A percentile compares a stretch with the other conserved stretches of the same genome.
phyloP scores from a whole-genome alignment of 2,329 filamentous ascomycete genomes.

The Clarireedia hainanense region DNA sequence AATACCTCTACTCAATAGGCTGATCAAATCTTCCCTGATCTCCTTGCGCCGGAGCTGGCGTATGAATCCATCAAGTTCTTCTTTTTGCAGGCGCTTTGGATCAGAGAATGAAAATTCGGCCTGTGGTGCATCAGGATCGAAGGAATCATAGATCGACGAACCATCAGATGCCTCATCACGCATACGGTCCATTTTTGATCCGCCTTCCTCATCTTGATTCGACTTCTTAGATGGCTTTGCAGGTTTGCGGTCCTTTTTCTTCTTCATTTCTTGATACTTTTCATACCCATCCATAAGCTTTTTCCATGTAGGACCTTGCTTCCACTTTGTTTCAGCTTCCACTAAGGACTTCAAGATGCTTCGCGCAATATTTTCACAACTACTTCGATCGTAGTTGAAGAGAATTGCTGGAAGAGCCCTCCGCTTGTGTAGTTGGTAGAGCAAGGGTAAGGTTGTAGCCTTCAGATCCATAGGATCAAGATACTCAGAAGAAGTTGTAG shows the following conservation, averaged over 20 bases:
- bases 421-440: conserved; percentile 52
- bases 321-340: conserved; percentile 47
- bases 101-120: conserved; percentile 61
- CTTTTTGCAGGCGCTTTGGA: conserved; percentile 45
- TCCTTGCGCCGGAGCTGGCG: conserved; percentile 42
- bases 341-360: conserved; percentile 45
- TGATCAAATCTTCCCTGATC: conserved; percentile 46
- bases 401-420: conserved; percentile 65
- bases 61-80: conserved; percentile 51
- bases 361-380: conserved; percentile 53
- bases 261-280: conserved; percentile 42
- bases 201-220: conserved; percentile 39
- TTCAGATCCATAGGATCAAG: conserved; percentile 30
- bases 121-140: conserved; percentile 58
- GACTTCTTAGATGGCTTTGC: conserved; percentile 34
- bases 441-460: conserved; percentile 46
- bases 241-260: conserved; percentile 37
- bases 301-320: conserved; percentile 52
- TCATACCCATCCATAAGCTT: conserved; percentile 50
- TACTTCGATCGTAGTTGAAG: conserved; percentile 65
- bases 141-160: conserved; percentile 50
- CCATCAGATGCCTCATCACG: conserved; percentile 50
- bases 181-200: conserved; percentile 48
- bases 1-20: conserved; percentile 57
- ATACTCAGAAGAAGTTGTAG: conserved; percentile 13